Evolutionary conservation across 75 land plant species (phyloP).

Genomic region (Picea glauca): DNA sequence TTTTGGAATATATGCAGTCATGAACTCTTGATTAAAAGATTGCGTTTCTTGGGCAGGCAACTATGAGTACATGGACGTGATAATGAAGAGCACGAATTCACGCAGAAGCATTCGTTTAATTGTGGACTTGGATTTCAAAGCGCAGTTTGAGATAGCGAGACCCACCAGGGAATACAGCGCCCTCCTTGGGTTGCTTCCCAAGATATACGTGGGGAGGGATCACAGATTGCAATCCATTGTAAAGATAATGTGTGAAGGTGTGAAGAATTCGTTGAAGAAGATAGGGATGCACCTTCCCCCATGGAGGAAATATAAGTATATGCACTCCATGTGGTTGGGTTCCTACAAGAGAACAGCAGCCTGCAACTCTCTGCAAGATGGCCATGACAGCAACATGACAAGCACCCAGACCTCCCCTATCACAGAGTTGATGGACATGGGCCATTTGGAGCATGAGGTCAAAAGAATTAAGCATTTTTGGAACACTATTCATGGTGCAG

Average conservation of each 20-base stretch:
- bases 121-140: slow-evolving; percentile 20
- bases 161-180: slow-evolving; percentile 6
- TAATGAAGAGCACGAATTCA: neutral
- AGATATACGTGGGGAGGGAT: slow-evolving; percentile 7
- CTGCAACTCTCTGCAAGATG: too few relatives aligned
- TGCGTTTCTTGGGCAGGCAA: slow-evolving; percentile 1
- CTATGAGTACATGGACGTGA: slow-evolving; percentile 18
- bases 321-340: neutral
- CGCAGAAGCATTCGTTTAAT: neutral
- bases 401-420: too few relatives aligned
- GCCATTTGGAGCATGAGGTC: too few relatives aligned
- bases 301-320: neutral
- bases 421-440: too few relatives aligned
- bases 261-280: neutral
- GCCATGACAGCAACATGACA: too few relatives aligned
- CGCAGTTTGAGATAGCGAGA: slow-evolving; percentile 22
- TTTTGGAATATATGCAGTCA: too few relatives aligned
- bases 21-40: neutral
- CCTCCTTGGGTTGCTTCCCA: neutral
- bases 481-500: too few relatives aligned
- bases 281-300: neutral
- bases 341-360: neutral
- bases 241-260: neutral
- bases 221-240: neutral
- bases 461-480: too few relatives aligned